phyloP scores from a whole-genome alignment of 352 stramenopile genomes.

The Phytophthora tentaculata region DNA sequence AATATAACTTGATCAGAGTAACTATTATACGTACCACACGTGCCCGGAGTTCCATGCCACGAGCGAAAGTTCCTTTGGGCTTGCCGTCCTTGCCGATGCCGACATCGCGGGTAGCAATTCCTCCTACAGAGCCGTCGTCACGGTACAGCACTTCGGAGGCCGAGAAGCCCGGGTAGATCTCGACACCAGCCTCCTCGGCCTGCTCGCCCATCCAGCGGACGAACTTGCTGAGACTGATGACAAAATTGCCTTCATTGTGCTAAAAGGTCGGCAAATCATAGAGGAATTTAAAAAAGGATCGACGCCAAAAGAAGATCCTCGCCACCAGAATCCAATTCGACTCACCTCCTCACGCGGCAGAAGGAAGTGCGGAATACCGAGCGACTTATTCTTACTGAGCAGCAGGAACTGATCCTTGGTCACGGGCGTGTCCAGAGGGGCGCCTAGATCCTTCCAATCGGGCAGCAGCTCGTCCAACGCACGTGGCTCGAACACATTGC shows the following conservation, averaged over 20 bases:
- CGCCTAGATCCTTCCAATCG: constrained; percentile 92
- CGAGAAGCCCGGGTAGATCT: constrained; percentile 99
- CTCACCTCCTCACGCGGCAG: constrained; percentile 92
- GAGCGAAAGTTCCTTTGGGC: constrained; percentile 96
- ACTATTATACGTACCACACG: constrained; percentile 56
- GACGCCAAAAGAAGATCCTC: constrained; percentile 9
- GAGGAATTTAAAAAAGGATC: constrained; percentile 9
- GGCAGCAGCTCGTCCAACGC: constrained; percentile 97
- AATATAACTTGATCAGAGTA: background rate
- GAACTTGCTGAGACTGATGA: constrained; percentile 97
- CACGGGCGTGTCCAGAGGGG: constrained; percentile 93
- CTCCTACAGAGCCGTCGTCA: constrained; percentile 84
- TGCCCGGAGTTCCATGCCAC: constrained; percentile 97
- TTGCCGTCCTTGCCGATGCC: constrained; percentile 97
- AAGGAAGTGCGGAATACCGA: constrained; percentile 92
- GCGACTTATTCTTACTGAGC: constrained; percentile 87
- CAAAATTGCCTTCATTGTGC: constrained; percentile 99
- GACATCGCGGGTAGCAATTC: constrained; percentile 98
- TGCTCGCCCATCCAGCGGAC: constrained; percentile 96
- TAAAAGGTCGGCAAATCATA: constrained; percentile 41
- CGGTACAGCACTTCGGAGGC: constrained; percentile 93
- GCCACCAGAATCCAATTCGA: constrained; percentile 10
- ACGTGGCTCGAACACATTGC: constrained; percentile 98
- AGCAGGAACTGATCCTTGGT: constrained; percentile 95
- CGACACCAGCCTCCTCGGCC: constrained; percentile 97